Base-by-base conservation (phyloP, 495 filamentous ascomycete species). In the Sphaerosporella brunnea region DNA sequence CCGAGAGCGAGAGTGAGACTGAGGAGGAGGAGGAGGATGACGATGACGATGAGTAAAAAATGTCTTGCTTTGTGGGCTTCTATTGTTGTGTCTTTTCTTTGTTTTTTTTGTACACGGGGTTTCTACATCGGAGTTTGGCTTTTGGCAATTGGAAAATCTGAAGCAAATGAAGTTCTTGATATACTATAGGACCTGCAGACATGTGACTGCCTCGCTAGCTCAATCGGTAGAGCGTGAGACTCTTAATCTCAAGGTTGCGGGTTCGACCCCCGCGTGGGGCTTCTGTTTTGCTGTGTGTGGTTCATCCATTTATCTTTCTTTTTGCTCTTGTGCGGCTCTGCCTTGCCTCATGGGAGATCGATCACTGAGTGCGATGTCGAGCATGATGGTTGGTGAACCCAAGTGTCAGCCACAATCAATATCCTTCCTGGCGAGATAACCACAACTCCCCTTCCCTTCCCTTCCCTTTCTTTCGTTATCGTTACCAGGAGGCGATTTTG, bases 1-100 rank as follows among this genome's bases (percentile, higher is more conserved):
- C 82, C 0, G 80, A 83, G 55, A 80, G 82, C 54, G 84, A 88
- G 56, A 78, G 79, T 19, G 75, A 74, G 34, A 75, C 76, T n/a
- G 82, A 81, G 8, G 83, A 83, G 1, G 73, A 76, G 4, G 75
- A 77, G 2, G 72, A 73, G 4, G 72, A 74, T 23, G 72, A 75
- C 3, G 65, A 68, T n/a, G 67, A 70, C 18, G 69, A 69, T 16
- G 65, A 69, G 26, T 63, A 67, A 18, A 3, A 11, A 34, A 25
- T 3, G 15, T 7, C 16, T 37, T 9, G 35, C 8, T 37, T 9
- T 13, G 11, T 43, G 11, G 24, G 11, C 10, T 43, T 26, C 13
- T 24, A 11, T 43, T 24, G 13, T 24, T 43, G 11, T 43, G 2
- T 24, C 20, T 19, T 43, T 43, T 8, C 13, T 26, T 43, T 11